Base-by-base conservation (phyloP, 805 yeast species). In the Teunomyces kruisii region DNA sequence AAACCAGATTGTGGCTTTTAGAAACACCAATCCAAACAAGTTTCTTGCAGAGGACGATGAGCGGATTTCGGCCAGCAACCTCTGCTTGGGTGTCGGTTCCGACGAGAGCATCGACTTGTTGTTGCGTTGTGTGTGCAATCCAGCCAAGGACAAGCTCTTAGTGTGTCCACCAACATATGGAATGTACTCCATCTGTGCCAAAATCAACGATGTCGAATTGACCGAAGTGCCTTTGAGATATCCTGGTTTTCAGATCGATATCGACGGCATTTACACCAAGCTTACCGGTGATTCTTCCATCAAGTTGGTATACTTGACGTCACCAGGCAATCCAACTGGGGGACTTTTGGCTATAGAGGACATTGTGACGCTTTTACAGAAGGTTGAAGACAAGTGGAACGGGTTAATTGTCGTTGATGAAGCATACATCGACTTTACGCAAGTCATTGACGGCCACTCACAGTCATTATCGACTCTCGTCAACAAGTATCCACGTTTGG, bases 271-370 rank as follows among this genome's bases (percentile, higher is more conserved):
- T 38, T 55, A 78, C n/a, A 64, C 71, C 9, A 67, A 76, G 1
- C 65, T 92, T 16, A 50, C 61, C 6, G 58, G 59, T 0, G 97
- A 92, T 54, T 64, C 80, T 0, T 42, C 65, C 3, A 85, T 92
- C 55, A 91, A 90, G 58, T 58, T 94, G 47, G 74, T 86, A 1
- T 92, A 88, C 61, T 68, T 92, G 50, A 92, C 98, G 12, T 87
- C 97, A 1, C 99, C 99, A 9, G 99, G 99, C 31, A 94, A 94
- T 63, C 99, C 99, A 30, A 92, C 99, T 0, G 97, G 86, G 9
- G 77, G 80, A 26, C 68, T 79, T 39, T 62, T 92, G 37, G 70
- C 76, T 14, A 70, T 75, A 6, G 62, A 60, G 0, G 50, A 44
- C 10, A 47, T 71, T 1, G 46, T 68, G 7, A 50, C 47, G 9